Evolutionary conservation across 2,329 filamentous ascomycete genomes (phyloP).

Genomic region (Boeremia exigua): DNA sequence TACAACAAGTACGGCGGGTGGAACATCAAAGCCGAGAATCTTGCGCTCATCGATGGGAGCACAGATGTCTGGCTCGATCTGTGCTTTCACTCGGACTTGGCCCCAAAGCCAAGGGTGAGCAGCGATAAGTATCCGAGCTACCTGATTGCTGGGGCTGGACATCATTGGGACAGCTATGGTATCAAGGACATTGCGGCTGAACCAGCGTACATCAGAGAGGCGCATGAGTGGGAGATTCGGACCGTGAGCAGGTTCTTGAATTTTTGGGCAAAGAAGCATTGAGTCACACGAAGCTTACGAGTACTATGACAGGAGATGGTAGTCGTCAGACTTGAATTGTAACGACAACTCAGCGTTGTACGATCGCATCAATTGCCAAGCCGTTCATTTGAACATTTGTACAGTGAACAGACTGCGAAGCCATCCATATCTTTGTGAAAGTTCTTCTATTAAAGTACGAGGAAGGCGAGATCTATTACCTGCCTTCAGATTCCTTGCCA

Average conservation of each 20-base stretch:
- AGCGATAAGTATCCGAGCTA: constrained; percentile 57
- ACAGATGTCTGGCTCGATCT: constrained; percentile 61
- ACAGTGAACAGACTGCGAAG: no score
- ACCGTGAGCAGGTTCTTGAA: constrained; percentile 50
- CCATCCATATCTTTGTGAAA: no score
- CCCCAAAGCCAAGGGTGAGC: constrained; percentile 43
- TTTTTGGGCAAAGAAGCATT: constrained; percentile 19
- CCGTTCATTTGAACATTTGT: no score
- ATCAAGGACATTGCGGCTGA: constrained; percentile 52
- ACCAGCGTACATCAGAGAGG: constrained; percentile 59
- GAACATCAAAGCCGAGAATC: constrained; percentile 54
- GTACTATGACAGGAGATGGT: no score
- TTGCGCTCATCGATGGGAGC: constrained; percentile 61
- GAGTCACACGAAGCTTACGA: not conserved
- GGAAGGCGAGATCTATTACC: not conserved
- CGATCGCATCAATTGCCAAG: no score
- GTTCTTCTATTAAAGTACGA: no score
- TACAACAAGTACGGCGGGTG: constrained; percentile 58
- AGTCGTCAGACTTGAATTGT: no score
- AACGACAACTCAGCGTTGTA: no score
- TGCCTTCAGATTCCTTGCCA: not conserved
- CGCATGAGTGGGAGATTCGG: constrained; percentile 59
- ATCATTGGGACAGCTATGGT: constrained; percentile 59
- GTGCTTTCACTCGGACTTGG: constrained; percentile 58
- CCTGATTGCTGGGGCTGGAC: constrained; percentile 58